Evolutionary conservation across 2,329 filamentous ascomycete genomes (phyloP).

Genomic region (Fusarium keratoplasticum): DNA sequence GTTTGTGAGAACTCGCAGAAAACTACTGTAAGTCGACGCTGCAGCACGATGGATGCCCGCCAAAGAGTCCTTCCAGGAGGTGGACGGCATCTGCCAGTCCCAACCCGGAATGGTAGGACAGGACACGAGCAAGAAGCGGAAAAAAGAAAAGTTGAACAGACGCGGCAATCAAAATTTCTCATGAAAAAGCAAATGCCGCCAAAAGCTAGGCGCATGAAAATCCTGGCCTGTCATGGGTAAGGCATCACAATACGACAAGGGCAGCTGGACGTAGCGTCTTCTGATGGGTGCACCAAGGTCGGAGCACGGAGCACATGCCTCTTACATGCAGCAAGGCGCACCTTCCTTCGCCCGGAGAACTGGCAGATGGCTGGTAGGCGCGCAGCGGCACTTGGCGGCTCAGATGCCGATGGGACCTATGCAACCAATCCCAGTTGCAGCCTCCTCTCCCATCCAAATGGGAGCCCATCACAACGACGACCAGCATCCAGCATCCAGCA

Average conservation of each 20-base stretch:
- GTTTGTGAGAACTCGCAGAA: not conserved
- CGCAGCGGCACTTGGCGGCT: slow-evolving; percentile 33
- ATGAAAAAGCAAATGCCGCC: not conserved
- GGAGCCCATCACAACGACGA: slow-evolving; percentile 9
- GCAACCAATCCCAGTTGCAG: slow-evolving; percentile 30
- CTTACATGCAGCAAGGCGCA: slow-evolving; percentile 1
- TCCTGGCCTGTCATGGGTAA: slow-evolving; percentile 11
- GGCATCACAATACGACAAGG: not conserved
- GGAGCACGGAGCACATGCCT: slow-evolving; percentile 2
- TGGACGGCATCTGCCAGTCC: not conserved
- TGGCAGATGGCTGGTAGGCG: slow-evolving; percentile 8
- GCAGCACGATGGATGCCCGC: not conserved
- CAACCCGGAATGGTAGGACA: not conserved
- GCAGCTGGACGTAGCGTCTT: not conserved
- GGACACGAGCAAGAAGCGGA: not conserved
- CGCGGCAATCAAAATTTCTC: not conserved
- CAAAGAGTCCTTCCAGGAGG: not conserved
- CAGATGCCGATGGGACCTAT: slow-evolving; percentile 30
- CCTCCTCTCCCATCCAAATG: slow-evolving; percentile 16
- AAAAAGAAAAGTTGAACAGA: not conserved
- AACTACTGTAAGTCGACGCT: not conserved
- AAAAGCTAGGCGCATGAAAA: not conserved
- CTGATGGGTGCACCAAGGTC: not conserved
- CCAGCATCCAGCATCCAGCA: slow-evolving; percentile 5
- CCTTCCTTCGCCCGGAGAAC: slow-evolving; percentile 1